Evolutionary conservation across 1,139 yeast genomes (phyloP), one percentile per base, ranked within the genome.

Genomic region (Zhuliangozyma parablackwelliae): DNA sequence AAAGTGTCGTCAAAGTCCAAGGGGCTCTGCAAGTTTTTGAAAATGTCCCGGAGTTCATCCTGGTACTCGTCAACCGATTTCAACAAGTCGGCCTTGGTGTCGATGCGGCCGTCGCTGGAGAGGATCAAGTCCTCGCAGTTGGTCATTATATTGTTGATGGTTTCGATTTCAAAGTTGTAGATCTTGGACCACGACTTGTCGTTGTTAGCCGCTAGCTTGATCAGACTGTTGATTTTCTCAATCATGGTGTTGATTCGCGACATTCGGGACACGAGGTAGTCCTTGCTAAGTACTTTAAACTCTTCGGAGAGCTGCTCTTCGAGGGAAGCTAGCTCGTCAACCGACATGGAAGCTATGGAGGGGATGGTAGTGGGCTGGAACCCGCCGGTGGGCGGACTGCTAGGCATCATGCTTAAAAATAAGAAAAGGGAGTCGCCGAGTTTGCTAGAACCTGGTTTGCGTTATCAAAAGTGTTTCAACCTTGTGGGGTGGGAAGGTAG

Each of bases 111-210:
- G 21, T 46, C 43, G 10, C 41, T 42, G 32, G 43, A 32, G 44
- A 61, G 44, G 10, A 60, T 51, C 25, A 55, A 42, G 39, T 59
- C 60, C 44, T 69, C 75, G n/a, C 63, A 56, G 37, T 57, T 59
- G 36, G 56, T 54, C 41, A 55, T 59, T 30, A 69, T 56, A 30
- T 50, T 51, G 31, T 59, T 54, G 28, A 69, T 61, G 24, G 65
- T 54, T 30, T 61, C 65, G n/a, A 59, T 47, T 45, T 67, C 72
- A 38, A 54, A 59, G 28, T 49, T 50, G 45, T 53, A 64, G 8
- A 63, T 53, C 34, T 59, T 56, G 21, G 50, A 44, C 75, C 76
- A 70, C 26, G 53, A 50, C 34, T 54, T 53, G 27, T 66, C 71
- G 40, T 61, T 60, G 7, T 59, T 57, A 12, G 44, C 51, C 13